Evolutionary conservation across 1,284 basidiomycete genomes (phyloP), one percentile per base, ranked within the genome.

Genomic region (Ganoderma lucidum): DNA sequence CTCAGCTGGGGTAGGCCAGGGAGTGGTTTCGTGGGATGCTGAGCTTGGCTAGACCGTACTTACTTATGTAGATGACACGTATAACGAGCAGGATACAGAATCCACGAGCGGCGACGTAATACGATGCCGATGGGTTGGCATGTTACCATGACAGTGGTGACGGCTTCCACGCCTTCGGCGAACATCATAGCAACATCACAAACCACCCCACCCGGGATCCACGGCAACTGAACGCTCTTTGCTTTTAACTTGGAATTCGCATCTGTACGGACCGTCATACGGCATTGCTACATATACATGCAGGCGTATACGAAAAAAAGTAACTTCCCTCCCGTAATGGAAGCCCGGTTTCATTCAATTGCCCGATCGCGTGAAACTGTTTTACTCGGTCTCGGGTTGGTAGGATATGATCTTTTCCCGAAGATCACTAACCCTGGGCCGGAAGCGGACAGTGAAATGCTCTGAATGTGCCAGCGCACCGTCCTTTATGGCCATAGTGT

Each of bases 401-500:
- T 71, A 64, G 15, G 64, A 64, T 8, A 61, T 19, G 2, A 73
- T 48, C 59, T 70, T 71, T 63, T 70, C 66, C 48, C 63, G 53
- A 12, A 71, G 28, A 23, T 71, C 72, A 35, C 53, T 61, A 1
- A 74, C 63, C 19, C 76, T 66, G 3, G 74, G 72, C 37, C 69
- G 71, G 74, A 91, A 90, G 12, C 77, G 63, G 2, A 86, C 83
- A 23, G 83, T 81, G 74, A 91, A 91, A 1, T 86, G 87, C 61
- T 83, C 74, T 0, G 88, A 88, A 64, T 90, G 88, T 0, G 84
- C 82, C 72, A 90, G 88, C 12, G 87, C 85, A 1, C 84, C 85
- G 68, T 88, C 86, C 2, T 86, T 87, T 69, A 90, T 89, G 0
- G 83, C 87, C 63, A 85, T 79, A 6, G 83, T 82, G 74, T 91